phyloP scores from a whole-genome alignment of 192 early-diverging fungal genomes.

The Entomortierella chlamydospora region DNA sequence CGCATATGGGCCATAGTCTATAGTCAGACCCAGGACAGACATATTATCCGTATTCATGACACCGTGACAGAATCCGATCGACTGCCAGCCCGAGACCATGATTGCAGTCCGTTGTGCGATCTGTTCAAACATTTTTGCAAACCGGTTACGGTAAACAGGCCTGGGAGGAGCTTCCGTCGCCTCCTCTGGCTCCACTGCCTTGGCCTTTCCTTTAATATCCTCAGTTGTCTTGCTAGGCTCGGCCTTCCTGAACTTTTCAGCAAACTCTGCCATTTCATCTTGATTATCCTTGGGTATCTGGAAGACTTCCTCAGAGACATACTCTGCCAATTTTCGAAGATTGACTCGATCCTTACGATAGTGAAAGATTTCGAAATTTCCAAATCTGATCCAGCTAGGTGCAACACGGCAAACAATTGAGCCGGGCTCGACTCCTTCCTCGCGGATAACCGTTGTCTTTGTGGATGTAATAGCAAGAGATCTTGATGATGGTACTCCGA shows the following conservation, averaged over 20 bases:
- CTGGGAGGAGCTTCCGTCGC: neutral
- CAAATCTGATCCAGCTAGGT: slow-evolving; percentile 88
- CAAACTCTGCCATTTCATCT: slow-evolving; percentile 25
- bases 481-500: slow-evolving; percentile 82
- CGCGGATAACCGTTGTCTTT: slow-evolving; percentile 68
- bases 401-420: slow-evolving; percentile 82
- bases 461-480: slow-evolving; percentile 78
- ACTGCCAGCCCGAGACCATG: slow-evolving; percentile 86
- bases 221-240: neutral
- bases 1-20: slow-evolving; percentile 90
- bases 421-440: slow-evolving; percentile 75
- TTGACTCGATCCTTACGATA: slow-evolving; percentile 70
- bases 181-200: neutral
- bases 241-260: slow-evolving; percentile 1
- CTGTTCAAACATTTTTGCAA: slow-evolving; percentile 66
- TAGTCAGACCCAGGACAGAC: slow-evolving; percentile 83
- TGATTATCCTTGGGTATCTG: slow-evolving; percentile 46
- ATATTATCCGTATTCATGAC: slow-evolving; percentile 97
- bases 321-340: slow-evolving; percentile 77
- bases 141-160: slow-evolving; percentile 60
- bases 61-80: slow-evolving; percentile 82
- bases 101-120: slow-evolving; percentile 72
- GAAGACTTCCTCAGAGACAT: slow-evolving; percentile 69
- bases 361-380: slow-evolving; percentile 86
- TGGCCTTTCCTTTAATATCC: neutral